A percentile compares a stretch with the other conserved stretches of the same genome.
Evolutionary conservation across 768 basidiomycete species (phyloP).

Genomic region (Mycena floridula): DNA sequence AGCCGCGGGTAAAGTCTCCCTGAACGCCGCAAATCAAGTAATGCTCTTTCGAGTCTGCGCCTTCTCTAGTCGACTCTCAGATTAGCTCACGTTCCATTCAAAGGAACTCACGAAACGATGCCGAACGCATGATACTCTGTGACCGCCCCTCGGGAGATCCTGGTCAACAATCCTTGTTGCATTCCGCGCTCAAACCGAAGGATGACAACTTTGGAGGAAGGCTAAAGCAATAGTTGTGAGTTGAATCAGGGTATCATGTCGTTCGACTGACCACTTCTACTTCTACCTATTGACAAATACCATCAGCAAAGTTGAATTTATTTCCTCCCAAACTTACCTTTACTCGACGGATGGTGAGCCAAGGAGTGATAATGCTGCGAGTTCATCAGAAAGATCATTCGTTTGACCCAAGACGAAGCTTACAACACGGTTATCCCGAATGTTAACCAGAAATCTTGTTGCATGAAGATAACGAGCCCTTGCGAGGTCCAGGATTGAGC

Average conservation of each 20-base stretch:
- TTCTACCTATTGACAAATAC: slow-evolving; percentile 36
- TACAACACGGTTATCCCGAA: slow-evolving; percentile 52
- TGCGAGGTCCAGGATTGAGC: slow-evolving; percentile 56
- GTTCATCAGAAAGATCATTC: slow-evolving; percentile 2
- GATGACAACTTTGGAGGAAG: slow-evolving; percentile 75
- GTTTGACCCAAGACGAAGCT: background rate
- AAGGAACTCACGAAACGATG: slow-evolving; percentile 61
- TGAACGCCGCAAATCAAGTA: slow-evolving; percentile 84
- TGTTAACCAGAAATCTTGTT: slow-evolving; percentile 79
- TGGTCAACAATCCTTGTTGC: slow-evolving; percentile 78
- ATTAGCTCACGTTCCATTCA: slow-evolving; percentile 1
- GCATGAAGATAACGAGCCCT: slow-evolving; percentile 49
- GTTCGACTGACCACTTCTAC: slow-evolving; percentile 58
- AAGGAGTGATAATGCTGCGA: slow-evolving; percentile 61
- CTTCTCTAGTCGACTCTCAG: slow-evolving; percentile 60
- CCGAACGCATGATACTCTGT: slow-evolving; percentile 87
- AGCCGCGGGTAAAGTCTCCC: slow-evolving; percentile 72
- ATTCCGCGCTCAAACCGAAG: slow-evolving; percentile 79
- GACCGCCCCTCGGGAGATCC: slow-evolving; percentile 69
- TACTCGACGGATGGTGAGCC: slow-evolving; percentile 75
- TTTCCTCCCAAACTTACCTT: slow-evolving; percentile 11
- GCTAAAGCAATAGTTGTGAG: slow-evolving; percentile 30
- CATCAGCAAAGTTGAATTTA: background rate
- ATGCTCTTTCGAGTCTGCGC: slow-evolving; percentile 65
- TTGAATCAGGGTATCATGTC: too few relatives aligned